A percentile compares a stretch with the other conserved stretches of the same genome.
Conservation (phyloP, 306 rosid species). For the Vachellia pachyceras region DNA sequence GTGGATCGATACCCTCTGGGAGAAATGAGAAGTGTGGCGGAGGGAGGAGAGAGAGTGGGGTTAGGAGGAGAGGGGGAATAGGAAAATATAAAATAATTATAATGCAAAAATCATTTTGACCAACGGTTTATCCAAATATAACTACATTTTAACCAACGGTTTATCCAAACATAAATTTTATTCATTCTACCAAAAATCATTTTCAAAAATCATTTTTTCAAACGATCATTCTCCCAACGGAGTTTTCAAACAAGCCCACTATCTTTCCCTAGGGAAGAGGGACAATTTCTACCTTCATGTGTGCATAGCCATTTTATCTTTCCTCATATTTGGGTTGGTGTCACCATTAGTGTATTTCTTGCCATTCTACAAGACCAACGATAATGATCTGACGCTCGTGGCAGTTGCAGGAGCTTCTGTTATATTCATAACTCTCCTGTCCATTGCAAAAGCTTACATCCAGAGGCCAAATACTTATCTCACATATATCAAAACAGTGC, state of each 20-base stretch:
- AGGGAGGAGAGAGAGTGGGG: no score
- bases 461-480: constrained; percentile 44
- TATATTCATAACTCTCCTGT: constrained; percentile 64
- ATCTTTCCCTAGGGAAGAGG: constrained; percentile 54
- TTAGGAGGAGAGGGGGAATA: no score
- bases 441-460: constrained; percentile 59
- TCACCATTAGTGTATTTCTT: constrained; percentile 78
- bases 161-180: no score
- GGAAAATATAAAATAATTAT: no score
- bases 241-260: no score
- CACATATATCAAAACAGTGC: constrained; percentile 51
- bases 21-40: no score
- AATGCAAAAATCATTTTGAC: no score
- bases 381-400: constrained; percentile 63
- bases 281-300: constrained; percentile 66
- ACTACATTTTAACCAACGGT: no score
- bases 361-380: constrained; percentile 58
- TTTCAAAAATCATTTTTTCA: no score
- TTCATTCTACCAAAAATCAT: no score
- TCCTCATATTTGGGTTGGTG: constrained; percentile 68
- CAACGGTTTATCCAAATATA: no score
- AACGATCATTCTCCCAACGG: no score
- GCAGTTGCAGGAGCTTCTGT: constrained; percentile 79
- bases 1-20: constrained; percentile 63
- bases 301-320: constrained; percentile 56